Percentiles rank a stretch among this genome's conserved stretches.
These are phyloP conservation scores for Pterocarpus macrocarpus DNA, from an alignment of 306 rosid species.

Conservation along the genomic window DNA sequence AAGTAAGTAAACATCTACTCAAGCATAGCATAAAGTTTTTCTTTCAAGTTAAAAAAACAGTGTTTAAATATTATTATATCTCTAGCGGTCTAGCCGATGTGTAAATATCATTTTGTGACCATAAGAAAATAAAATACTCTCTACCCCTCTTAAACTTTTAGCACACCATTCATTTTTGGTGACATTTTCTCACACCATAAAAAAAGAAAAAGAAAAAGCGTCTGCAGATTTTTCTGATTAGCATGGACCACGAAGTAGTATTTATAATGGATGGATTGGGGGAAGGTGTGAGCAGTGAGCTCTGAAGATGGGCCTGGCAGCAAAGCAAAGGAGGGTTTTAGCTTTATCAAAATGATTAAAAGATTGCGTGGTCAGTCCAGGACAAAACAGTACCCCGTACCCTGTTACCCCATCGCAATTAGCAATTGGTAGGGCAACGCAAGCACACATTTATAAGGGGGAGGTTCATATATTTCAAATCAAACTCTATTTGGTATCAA, in stretches of 20 bases:
- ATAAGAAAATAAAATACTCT: background rate
- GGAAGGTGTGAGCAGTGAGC: background rate
- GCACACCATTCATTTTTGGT: background rate
- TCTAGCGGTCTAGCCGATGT: too few species aligned
- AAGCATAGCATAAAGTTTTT: too few species aligned
- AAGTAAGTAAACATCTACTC: too few species aligned
- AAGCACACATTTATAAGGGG: too few species aligned
- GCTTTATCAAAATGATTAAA: background rate
- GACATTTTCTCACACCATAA: background rate
- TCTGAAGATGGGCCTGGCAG: slow-evolving; percentile 13
- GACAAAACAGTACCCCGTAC: background rate
- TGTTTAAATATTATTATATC: background rate
- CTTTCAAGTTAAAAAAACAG: too few species aligned
- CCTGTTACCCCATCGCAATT: background rate
- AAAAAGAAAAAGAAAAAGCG: background rate
- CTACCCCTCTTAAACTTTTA: background rate
- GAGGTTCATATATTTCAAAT: too few species aligned
- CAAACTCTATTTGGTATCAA: too few species aligned
- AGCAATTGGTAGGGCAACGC: background rate
- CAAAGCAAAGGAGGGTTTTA: background rate
- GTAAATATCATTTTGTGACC: too few species aligned
- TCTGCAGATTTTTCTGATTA: background rate
- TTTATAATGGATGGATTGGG: background rate
- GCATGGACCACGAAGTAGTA: slow-evolving; percentile 23
- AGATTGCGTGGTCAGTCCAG: background rate